phyloP scores from a whole-genome alignment of 2,329 filamentous ascomycete genomes.

The Teratosphaeriaceae sp. region DNA sequence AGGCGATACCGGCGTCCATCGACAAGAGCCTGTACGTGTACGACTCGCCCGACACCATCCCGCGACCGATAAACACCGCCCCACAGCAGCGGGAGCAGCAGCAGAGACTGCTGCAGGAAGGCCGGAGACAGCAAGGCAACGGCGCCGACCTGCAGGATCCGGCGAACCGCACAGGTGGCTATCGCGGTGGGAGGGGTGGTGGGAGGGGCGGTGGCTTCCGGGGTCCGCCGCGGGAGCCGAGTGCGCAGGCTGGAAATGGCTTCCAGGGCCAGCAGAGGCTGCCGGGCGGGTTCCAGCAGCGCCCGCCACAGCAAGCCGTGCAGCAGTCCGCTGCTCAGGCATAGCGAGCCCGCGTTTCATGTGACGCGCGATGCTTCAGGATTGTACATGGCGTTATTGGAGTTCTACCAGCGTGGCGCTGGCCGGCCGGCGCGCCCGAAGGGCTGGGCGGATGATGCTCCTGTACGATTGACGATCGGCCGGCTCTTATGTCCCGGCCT shows the following conservation, averaged over 20 bases:
- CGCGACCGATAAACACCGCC: conserved; percentile 64
- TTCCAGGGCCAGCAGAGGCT: conserved; percentile 14
- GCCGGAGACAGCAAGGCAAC: conserved; percentile 28
- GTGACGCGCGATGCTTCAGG: conserved; percentile 1
- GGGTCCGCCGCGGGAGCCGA: conserved; percentile 24
- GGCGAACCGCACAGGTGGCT: conserved; percentile 28
- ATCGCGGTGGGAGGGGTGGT: conserved; percentile 19
- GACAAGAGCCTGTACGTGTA: conserved; percentile 99
- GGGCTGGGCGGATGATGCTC: conserved; percentile 13
- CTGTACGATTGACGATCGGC: conserved; percentile 20
- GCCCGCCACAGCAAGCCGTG: conserved; percentile 23
- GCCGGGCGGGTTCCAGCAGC: conserved; percentile 23
- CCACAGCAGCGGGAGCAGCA: conserved; percentile 27
- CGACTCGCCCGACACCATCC: conserved; percentile 91
- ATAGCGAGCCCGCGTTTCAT: conserved; percentile 14
- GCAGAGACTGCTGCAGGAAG: conserved; percentile 16
- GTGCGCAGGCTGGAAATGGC: conserved; percentile 22
- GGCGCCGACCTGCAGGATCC: conserved; percentile 29
- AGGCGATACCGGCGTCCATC: conserved; percentile 87
- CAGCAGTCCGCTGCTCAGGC: conserved; percentile 24
- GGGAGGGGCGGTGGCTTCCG: conserved; percentile 24
- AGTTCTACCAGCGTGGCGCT: conserved; percentile 7
- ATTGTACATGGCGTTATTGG: conserved; percentile 11
- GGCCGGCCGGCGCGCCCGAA: conserved; percentile 22
- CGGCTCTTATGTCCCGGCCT: conserved; percentile 23